These are phyloP conservation scores for Diospyros kaki DNA, from an alignment of 148 eudicot species.

Conservation along the genomic window DNA sequence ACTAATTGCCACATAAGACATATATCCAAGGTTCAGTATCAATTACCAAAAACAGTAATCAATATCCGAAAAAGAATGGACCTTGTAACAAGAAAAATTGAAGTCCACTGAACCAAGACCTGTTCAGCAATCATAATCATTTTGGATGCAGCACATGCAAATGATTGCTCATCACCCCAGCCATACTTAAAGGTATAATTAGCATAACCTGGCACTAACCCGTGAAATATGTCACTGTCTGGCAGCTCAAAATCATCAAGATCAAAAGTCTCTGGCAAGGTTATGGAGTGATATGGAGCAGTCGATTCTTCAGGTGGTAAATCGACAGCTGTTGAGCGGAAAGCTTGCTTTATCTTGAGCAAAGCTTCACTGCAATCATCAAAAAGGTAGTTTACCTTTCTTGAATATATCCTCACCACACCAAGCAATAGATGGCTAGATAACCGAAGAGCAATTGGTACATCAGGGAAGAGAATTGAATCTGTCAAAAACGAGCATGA, in stretches of 20 bases:
- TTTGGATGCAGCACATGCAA: background rate
- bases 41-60: background rate
- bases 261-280: constrained; percentile 97
- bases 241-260: constrained; percentile 99
- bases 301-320: constrained; percentile 95
- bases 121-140: background rate
- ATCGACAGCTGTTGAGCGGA: constrained; percentile 91
- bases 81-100: background rate
- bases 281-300: constrained; percentile 97
- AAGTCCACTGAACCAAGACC: background rate
- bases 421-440: constrained; percentile 99
- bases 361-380: constrained; percentile 97
- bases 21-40: background rate
- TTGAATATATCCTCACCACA: constrained; percentile 93
- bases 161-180: background rate
- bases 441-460: constrained; percentile 92
- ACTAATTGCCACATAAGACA: background rate
- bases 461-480: constrained; percentile 84
- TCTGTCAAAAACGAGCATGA: constrained; percentile 42
- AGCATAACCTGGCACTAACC: constrained; percentile 41
- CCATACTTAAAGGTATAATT: background rate
- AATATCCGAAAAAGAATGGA: background rate
- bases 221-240: constrained; percentile 69
- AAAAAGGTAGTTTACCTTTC: constrained; percentile 87
- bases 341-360: constrained; percentile 92